Evolutionary conservation across 2,329 filamentous ascomycete genomes (phyloP).

Genomic region (Teratosphaeria pseudoeucalypti): DNA sequence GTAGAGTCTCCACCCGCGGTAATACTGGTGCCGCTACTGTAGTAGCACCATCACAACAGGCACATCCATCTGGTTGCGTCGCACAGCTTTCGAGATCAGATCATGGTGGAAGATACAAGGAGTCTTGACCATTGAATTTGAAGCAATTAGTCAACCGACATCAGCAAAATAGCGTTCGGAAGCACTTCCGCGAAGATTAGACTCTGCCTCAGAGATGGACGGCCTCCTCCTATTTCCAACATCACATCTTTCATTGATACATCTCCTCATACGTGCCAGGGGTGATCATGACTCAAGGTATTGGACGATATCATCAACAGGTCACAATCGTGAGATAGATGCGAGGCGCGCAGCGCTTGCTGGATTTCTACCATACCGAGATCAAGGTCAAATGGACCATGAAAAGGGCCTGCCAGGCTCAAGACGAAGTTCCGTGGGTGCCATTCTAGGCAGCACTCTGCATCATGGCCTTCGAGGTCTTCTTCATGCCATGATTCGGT

Average conservation of each 20-base stretch:
- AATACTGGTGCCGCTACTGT: too few species aligned
- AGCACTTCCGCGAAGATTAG: neutral
- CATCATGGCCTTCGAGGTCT: neutral
- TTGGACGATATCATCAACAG: neutral
- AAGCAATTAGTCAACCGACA: neutral
- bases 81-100: too few species aligned
- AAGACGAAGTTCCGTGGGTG: neutral
- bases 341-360: neutral
- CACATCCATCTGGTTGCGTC: too few species aligned
- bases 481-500: constrained; percentile 1
- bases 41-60: too few species aligned
- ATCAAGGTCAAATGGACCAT: neutral
- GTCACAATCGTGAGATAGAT: neutral
- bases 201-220: neutral
- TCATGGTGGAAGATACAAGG: too few species aligned
- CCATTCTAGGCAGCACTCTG: neutral
- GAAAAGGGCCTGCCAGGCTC: neutral
- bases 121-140: neutral
- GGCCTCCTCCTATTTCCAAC: neutral
- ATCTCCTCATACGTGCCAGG: neutral
- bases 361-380: neutral
- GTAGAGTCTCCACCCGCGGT: too few species aligned
- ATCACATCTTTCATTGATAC: neutral
- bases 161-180: neutral
- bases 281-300: neutral